A percentile compares a stretch with the other conserved stretches of the same genome.
phyloP scores from a whole-genome alignment of 306 rosid genomes.

The Lathyrus sativus region DNA sequence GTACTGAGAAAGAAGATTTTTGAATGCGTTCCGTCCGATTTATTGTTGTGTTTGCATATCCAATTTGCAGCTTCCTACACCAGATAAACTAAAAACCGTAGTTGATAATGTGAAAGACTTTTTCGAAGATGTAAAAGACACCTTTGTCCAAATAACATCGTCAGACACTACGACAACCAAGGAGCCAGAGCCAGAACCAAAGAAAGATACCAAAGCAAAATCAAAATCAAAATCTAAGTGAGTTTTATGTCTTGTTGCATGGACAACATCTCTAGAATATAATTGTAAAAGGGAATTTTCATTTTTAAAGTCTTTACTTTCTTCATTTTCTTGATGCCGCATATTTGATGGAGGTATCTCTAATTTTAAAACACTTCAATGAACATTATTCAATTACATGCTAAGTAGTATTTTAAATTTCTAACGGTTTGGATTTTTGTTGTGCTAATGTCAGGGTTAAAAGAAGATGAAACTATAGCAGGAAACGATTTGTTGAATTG shows the following conservation, averaged over 20 bases:
- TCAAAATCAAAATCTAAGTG: slow-evolving; percentile 59
- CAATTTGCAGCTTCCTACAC: slow-evolving; percentile 77
- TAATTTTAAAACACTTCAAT: slow-evolving; percentile 15
- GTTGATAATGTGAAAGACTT: slow-evolving; percentile 84
- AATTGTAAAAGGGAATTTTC: slow-evolving; percentile 9
- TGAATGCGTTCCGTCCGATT: slow-evolving; percentile 10
- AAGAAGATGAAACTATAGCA: slow-evolving; percentile 44
- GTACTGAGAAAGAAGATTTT: not conserved
- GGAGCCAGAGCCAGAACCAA: slow-evolving; percentile 54
- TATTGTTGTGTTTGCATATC: slow-evolving; percentile 33
- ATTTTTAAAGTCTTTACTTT: not conserved
- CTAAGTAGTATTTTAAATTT: not conserved
- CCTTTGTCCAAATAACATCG: slow-evolving; percentile 75
- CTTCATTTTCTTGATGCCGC: slow-evolving; percentile 14
- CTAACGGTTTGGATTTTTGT: slow-evolving; percentile 13
- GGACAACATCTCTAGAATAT: slow-evolving; percentile 20
- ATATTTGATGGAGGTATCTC: not conserved
- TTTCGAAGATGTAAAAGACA: slow-evolving; percentile 83
- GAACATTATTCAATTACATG: slow-evolving; percentile 7
- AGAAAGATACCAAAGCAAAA: slow-evolving; percentile 46
- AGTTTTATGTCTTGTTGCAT: slow-evolving; percentile 42
- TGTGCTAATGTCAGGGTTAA: slow-evolving; percentile 51
- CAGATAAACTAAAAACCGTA: slow-evolving; percentile 76
- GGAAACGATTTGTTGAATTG: slow-evolving; percentile 36
- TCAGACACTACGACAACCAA: slow-evolving; percentile 46